Evolutionary conservation across 2,329 filamentous ascomycete species (phyloP).

Genomic region (Alternaria sp.): DNA sequence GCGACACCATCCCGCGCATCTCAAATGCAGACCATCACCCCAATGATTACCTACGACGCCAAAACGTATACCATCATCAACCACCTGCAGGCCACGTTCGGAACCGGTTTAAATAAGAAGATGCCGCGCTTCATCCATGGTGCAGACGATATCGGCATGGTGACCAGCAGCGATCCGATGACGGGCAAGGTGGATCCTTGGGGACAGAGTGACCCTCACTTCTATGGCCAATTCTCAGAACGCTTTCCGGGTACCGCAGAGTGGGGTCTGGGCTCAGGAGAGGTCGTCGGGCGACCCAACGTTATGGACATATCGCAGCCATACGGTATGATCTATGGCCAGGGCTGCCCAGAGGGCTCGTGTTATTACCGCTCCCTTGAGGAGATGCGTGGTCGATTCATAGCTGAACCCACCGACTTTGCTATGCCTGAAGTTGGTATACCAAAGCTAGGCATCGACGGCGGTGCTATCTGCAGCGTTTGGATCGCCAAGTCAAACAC

Average conservation of each 20-base stretch:
- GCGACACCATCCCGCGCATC: conserved; percentile 60
- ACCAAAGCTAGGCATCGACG: conserved; percentile 72
- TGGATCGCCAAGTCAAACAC: conserved; percentile 87
- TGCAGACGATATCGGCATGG: conserved; percentile 76
- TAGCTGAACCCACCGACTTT: conserved; percentile 66
- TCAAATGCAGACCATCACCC: conserved; percentile 69
- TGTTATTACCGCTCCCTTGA: conserved; percentile 76
- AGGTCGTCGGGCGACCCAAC: conserved; percentile 77
- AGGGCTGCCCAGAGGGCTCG: conserved; percentile 83
- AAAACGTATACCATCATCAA: conserved; percentile 81
- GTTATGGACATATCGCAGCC: conserved; percentile 89
- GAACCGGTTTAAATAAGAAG: conserved; percentile 69
- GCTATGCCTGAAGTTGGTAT: conserved; percentile 73
- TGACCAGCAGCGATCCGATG: conserved; percentile 81
- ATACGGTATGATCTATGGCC: conserved; percentile 82
- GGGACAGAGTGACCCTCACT: conserved; percentile 78
- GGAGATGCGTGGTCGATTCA: conserved; percentile 78
- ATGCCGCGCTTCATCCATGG: conserved; percentile 83
- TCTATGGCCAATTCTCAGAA: conserved; percentile 79
- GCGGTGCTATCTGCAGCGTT: conserved; percentile 76
- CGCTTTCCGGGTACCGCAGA: conserved; percentile 73
- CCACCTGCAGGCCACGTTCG: conserved; percentile 79
- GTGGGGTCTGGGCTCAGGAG: conserved; percentile 80
- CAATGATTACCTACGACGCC: conserved; percentile 84
- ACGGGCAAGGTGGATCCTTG: conserved; percentile 79